Conservation (phyloP, 2,329 filamentous ascomycete species). For the Neofusicoccum cordaticola region DNA sequence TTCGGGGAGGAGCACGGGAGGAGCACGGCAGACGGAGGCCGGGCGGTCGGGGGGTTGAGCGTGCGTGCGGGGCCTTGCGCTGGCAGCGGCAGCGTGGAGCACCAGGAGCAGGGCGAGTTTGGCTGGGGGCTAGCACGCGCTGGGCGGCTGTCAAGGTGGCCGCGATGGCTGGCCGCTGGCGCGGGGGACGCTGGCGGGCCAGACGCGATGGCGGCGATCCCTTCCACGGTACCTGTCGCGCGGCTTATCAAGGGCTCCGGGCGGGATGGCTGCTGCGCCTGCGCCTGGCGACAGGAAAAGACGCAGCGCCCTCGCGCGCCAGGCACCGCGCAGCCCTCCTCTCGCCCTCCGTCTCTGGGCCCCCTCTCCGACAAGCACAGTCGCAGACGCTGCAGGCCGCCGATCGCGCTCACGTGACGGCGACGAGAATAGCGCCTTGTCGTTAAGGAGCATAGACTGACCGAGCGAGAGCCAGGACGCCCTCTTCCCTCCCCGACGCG, state of each 20-base stretch:
- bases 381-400: conserved; percentile 6
- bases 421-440: conserved; percentile 2
- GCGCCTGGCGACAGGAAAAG: neutral
- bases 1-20: conserved; percentile 15
- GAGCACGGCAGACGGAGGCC: too few species aligned
- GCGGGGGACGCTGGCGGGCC: neutral
- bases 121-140: neutral
- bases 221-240: neutral
- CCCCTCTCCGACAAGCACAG: conserved; percentile 6
- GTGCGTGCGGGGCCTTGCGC: neutral
- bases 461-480: conserved; percentile 3
- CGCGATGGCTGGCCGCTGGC: neutral
- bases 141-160: conserved; percentile 1
- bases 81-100: neutral
- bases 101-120: neutral
- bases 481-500: conserved; percentile 9
- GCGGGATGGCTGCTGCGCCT: conserved; percentile 2
- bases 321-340: neutral
- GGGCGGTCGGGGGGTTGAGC: neutral
- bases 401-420: conserved; percentile 7
- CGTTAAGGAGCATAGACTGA: conserved; percentile 5
- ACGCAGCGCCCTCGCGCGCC: neutral
- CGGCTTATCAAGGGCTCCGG: neutral
- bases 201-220: conserved; percentile 4
- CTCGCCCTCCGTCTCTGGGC: neutral